Percentiles rank a stretch among this genome's conserved stretches.
Conservation (phyloP, 306 rosid species). For the Inga leiocalycina region DNA sequence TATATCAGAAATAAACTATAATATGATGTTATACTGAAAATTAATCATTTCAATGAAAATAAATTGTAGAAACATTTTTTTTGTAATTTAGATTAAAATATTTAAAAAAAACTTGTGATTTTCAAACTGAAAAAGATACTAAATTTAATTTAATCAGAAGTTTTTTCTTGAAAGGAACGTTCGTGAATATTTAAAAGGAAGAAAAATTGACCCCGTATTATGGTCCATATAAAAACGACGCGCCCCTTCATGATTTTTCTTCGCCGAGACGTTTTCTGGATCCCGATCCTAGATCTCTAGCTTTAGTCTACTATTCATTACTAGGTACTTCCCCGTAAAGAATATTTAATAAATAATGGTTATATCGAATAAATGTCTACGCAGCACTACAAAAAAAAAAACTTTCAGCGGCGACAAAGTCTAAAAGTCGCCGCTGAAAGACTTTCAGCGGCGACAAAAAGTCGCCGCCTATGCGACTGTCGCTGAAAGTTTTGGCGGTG, state of each 20-base stretch:
- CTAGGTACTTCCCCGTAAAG: too few relatives aligned
- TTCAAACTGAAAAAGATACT: neutral
- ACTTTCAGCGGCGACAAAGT: too few relatives aligned
- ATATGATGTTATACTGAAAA: neutral
- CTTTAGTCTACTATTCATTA: neutral
- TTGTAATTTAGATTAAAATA: neutral
- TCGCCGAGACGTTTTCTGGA: neutral
- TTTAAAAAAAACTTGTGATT: neutral
- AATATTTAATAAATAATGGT: too few relatives aligned
- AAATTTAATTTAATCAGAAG: neutral
- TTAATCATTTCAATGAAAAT: neutral
- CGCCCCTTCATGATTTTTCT: neutral
- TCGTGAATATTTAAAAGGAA: neutral
- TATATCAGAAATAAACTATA: neutral
- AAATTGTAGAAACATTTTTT: neutral
- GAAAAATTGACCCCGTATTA: neutral
- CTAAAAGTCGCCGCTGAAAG: too few relatives aligned
- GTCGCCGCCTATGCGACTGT: too few relatives aligned
- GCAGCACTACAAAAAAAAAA: too few relatives aligned
- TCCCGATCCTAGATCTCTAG: neutral
- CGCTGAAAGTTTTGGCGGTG: too few relatives aligned
- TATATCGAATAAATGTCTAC: too few relatives aligned
- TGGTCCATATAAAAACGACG: neutral
- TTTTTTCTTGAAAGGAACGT: neutral
- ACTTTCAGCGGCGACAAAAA: too few relatives aligned